These are phyloP conservation scores for Kazachstania psychrophila DNA, from an alignment of 805 yeast genomes.

Conservation along the genomic window DNA sequence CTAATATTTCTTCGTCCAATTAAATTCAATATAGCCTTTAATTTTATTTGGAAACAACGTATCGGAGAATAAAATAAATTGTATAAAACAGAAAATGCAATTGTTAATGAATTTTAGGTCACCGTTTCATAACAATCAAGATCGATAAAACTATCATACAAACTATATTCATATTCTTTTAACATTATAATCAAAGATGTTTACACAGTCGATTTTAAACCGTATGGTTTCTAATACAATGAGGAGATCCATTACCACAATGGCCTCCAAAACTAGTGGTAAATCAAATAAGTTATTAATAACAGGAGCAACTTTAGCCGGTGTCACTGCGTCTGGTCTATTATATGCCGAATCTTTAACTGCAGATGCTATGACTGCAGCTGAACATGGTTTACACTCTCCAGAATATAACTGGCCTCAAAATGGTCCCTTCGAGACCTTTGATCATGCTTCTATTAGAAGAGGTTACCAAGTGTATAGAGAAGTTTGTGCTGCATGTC, in stretches of 20 bases:
- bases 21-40: too few relatives aligned
- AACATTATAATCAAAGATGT: conserved; percentile 1
- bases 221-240: conserved; percentile 1
- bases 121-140: too few relatives aligned
- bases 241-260: background rate
- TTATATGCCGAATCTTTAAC: conserved; percentile 76
- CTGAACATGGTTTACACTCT: conserved; percentile 97
- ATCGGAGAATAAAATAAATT: too few relatives aligned
- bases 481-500: conserved; percentile 99
- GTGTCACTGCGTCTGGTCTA: conserved; percentile 71
- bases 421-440: conserved; percentile 80
- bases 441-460: conserved; percentile 92
- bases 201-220: background rate
- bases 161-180: too few relatives aligned
- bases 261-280: background rate
- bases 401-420: conserved; percentile 92
- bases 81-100: too few relatives aligned
- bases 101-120: too few relatives aligned
- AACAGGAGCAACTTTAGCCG: conserved; percentile 57
- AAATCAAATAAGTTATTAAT: conserved; percentile 42
- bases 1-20: too few relatives aligned
- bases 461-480: conserved; percentile 98
- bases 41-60: too few relatives aligned
- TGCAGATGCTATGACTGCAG: conserved; percentile 95
- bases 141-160: too few relatives aligned